phyloP scores from a whole-genome alignment of 768 basidiomycete species.

The Roridomyces roridus region DNA sequence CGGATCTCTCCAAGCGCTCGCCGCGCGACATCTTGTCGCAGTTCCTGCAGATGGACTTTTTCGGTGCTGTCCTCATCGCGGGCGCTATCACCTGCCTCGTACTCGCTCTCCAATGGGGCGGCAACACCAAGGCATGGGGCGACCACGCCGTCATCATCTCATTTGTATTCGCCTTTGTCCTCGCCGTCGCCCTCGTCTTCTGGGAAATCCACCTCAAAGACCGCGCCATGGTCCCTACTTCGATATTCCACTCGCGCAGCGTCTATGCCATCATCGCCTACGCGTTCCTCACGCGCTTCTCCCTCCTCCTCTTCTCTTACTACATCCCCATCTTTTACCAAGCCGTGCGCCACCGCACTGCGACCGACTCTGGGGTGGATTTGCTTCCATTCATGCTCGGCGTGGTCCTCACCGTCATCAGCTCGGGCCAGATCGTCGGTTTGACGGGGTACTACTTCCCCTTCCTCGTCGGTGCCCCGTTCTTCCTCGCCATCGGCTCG shows the following conservation, averaged over 20 bases:
- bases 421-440: background rate
- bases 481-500: constrained; percentile 1
- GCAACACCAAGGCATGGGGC: constrained; percentile 47
- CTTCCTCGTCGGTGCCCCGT: constrained; percentile 20
- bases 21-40: too few relatives aligned
- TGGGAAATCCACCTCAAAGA: too few relatives aligned
- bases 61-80: too few relatives aligned
- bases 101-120: constrained; percentile 51
- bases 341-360: background rate
- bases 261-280: background rate
- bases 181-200: too few relatives aligned
- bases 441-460: constrained; percentile 1
- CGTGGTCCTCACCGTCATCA: background rate
- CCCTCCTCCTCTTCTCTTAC: background rate
- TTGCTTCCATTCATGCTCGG: background rate
- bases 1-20: too few relatives aligned
- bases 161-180: too few relatives aligned
- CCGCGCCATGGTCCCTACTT: too few relatives aligned
- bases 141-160: constrained; percentile 11
- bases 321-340: too few relatives aligned
- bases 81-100: constrained; percentile 42
- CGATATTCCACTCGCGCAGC: background rate
- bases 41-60: too few relatives aligned
- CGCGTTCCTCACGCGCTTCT: background rate
- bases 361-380: background rate